phyloP scores from a whole-genome alignment of 495 filamentous ascomycete genomes.

The Astrothelium subdiscretum region DNA sequence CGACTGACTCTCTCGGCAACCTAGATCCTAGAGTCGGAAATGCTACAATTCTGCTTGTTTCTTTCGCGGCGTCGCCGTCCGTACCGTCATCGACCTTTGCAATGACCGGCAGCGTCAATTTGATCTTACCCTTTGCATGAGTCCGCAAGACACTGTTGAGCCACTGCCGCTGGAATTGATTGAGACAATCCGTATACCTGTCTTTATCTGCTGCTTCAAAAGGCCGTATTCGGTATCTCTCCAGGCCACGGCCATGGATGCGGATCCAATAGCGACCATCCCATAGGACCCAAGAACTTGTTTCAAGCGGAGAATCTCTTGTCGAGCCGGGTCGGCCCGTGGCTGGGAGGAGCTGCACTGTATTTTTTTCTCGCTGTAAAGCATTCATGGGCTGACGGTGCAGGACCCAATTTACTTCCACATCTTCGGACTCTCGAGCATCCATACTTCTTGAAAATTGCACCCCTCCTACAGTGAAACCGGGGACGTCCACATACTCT shows the following conservation, averaged over 20 bases:
- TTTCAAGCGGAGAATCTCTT: conserved; percentile 1
- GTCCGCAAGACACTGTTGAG: not conserved
- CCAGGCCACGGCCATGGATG: conserved; percentile 26
- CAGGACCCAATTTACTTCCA: not conserved
- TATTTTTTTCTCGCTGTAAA: not conserved
- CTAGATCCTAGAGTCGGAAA: conserved; percentile 12
- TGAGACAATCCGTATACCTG: not conserved
- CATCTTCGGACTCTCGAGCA: not conserved
- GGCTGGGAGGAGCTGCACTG: not conserved
- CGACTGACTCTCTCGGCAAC: not conserved
- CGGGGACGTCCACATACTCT: not conserved
- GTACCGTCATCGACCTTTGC: not conserved
- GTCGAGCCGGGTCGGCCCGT: not conserved
- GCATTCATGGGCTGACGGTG: not conserved
- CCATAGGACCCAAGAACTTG: conserved; percentile 48
- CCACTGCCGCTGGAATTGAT: not conserved
- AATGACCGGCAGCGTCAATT: conserved; percentile 13
- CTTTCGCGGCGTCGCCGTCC: not conserved
- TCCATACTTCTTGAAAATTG: not conserved
- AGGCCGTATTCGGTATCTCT: conserved; percentile 3
- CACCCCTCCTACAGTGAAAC: not conserved
- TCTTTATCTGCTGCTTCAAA: conserved; percentile 6
- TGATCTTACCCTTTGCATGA: not conserved
- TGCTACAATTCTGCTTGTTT: conserved; percentile 11
- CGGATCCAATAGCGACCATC: conserved; percentile 81